Evolutionary conservation across 192 early-diverging fungal genomes (phyloP).

Genomic region (Allomyces macrogynus): DNA sequence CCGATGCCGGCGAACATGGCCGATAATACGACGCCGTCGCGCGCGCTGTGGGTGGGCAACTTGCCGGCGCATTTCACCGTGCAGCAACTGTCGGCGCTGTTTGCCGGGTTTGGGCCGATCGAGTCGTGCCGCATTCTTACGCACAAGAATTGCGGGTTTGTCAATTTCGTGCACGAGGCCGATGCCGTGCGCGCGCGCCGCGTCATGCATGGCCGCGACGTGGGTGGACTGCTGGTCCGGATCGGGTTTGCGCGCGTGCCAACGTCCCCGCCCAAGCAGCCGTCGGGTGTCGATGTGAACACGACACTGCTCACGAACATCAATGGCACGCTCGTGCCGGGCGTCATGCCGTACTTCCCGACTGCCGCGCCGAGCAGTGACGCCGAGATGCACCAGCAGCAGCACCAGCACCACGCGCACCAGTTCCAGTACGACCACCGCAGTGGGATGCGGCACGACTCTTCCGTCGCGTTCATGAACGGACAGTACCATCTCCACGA

Average conservation of each 20-base stretch:
- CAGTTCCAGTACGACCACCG: too few relatives aligned
- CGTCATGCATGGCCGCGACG: constrained; percentile 68
- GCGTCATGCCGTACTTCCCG: not conserved
- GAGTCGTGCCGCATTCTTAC: constrained; percentile 86
- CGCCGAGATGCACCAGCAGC: too few relatives aligned
- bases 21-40: constrained; percentile 17
- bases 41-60: constrained; percentile 68
- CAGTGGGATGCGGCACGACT: too few relatives aligned
- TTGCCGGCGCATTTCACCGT: constrained; percentile 60
- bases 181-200: constrained; percentile 76
- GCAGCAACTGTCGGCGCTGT: constrained; percentile 46
- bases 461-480: too few relatives aligned
- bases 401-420: too few relatives aligned
- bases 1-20: not conserved
- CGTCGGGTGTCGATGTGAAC: constrained; percentile 6
- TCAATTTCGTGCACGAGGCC: constrained; percentile 78
- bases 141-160: constrained; percentile 94
- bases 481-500: too few relatives aligned
- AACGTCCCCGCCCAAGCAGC: constrained; percentile 20
- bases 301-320: not conserved
- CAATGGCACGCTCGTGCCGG: not conserved
- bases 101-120: constrained; percentile 62
- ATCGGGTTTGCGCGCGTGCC: constrained; percentile 84
- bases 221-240: constrained; percentile 62
- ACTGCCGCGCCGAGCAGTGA: too few relatives aligned